Evolutionary conservation across 169 alveolate genomes (phyloP).

Genomic region (Eimeria falciformis): DNA sequence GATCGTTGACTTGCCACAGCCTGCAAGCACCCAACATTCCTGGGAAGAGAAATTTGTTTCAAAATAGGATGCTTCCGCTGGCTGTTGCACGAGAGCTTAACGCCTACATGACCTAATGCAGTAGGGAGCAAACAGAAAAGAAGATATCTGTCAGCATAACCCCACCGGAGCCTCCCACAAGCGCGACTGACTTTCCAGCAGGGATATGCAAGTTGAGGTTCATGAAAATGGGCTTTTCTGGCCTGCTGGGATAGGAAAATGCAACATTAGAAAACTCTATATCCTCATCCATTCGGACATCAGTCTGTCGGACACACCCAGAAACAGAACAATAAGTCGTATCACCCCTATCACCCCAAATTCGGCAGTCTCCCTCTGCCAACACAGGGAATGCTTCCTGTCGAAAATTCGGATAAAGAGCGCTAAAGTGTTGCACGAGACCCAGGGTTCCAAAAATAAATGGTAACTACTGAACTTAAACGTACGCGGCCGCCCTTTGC

Average conservation of each 20-base stretch:
- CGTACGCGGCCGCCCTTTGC: constrained; percentile 52
- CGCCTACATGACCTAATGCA: background rate
- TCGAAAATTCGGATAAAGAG: too few species aligned
- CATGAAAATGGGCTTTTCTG: constrained; percentile 50
- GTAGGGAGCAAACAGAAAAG: background rate
- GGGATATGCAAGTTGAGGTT: constrained; percentile 61
- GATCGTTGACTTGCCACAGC: constrained; percentile 98
- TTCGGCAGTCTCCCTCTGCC: too few species aligned
- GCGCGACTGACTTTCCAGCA: constrained; percentile 75
- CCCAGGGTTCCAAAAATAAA: too few species aligned
- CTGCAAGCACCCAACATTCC: constrained; percentile 84
- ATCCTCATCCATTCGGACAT: constrained; percentile 58
- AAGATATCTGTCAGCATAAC: background rate
- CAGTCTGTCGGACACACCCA: constrained; percentile 58
- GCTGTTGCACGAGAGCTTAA: background rate
- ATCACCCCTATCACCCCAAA: too few species aligned
- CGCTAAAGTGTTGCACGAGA: too few species aligned
- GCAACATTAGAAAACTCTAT: constrained; percentile 54
- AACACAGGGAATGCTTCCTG: too few species aligned
- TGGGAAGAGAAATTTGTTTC: too few species aligned
- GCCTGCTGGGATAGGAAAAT: constrained; percentile 64
- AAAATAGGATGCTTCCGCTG: too few species aligned
- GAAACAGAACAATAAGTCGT: too few species aligned
- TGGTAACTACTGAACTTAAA: too few species aligned
- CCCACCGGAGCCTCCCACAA: constrained; percentile 77